Conservation (phyloP, 2,329 filamentous ascomycete genomes). For the Didymella sp. region DNA sequence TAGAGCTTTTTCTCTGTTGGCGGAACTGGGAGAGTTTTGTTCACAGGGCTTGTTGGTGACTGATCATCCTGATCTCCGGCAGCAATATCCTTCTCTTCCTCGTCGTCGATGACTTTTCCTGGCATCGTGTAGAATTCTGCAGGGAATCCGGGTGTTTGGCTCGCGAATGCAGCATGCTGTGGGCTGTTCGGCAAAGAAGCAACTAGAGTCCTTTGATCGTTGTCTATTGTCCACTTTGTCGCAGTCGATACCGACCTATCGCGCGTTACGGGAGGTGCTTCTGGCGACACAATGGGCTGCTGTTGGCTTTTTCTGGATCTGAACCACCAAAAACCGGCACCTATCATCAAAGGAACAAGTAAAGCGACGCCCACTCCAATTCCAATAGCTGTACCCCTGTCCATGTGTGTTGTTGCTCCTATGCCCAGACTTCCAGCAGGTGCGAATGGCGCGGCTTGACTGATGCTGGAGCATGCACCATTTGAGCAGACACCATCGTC, state of each 20-base stretch:
- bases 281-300: conserved; percentile 21
- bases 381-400: conserved; percentile 32
- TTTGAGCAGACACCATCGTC: conserved; percentile 35
- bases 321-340: conserved; percentile 35
- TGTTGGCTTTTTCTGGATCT: conserved; percentile 23
- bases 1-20: conserved; percentile 30
- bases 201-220: conserved; percentile 36
- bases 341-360: conserved; percentile 30
- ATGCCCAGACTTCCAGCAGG: conserved; percentile 18
- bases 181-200: conserved; percentile 36
- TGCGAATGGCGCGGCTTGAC: conserved; percentile 31
- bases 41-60: conserved; percentile 3
- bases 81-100: conserved; percentile 6
- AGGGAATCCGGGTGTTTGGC: conserved; percentile 16
- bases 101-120: conserved; percentile 9
- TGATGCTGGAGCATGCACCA: conserved; percentile 26
- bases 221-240: conserved; percentile 23
- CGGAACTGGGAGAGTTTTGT: conserved; percentile 23
- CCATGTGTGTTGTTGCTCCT: conserved; percentile 29
- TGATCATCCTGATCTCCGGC: background rate
- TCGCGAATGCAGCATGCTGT: conserved; percentile 25
- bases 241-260: conserved; percentile 28
- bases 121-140: conserved; percentile 25
- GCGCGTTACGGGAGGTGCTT: conserved; percentile 21
- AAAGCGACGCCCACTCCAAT: conserved; percentile 37